Conservation (phyloP, 140 eudicot species). For the Oenanthe javanica region DNA sequence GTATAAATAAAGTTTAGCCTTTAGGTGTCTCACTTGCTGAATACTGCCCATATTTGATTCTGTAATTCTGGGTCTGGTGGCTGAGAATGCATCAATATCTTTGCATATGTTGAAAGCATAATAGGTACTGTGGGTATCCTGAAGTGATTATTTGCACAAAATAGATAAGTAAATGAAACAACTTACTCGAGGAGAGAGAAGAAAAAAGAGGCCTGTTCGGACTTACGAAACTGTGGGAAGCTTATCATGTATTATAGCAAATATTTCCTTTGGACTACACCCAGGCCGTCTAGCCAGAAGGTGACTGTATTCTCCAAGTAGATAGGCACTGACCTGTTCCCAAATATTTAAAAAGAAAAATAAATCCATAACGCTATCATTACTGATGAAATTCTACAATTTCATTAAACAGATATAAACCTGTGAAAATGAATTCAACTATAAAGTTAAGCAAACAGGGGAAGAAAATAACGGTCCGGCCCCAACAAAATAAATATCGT, state of each 20-base stretch:
- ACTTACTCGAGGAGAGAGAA: neutral
- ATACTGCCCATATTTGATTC: slow-evolving; percentile 82
- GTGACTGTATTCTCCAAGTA: slow-evolving; percentile 98
- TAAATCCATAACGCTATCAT: neutral
- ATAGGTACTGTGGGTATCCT: slow-evolving; percentile 89
- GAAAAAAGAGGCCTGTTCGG: neutral
- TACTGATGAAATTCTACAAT: neutral
- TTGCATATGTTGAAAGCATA: slow-evolving; percentile 90
- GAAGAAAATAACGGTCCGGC: neutral
- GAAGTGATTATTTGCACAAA: slow-evolving; percentile 15
- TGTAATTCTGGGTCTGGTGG: slow-evolving; percentile 87
- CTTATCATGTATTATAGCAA: slow-evolving; percentile 79
- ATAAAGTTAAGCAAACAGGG: neutral
- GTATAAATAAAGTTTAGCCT: neutral
- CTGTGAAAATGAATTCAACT: neutral
- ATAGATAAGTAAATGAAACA: neutral
- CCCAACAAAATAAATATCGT: neutral
- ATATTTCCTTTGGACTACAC: slow-evolving; percentile 85
- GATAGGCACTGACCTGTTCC: slow-evolving; percentile 83
- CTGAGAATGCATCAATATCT: slow-evolving; percentile 92
- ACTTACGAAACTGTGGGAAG: slow-evolving; percentile 98
- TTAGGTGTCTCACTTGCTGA: slow-evolving; percentile 59
- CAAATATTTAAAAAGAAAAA: slow-evolving; percentile 6
- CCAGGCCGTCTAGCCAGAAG: slow-evolving; percentile 99
- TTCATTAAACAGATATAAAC: neutral